Percentiles rank a stretch among this genome's conserved stretches.
phyloP scores from a whole-genome alignment of 805 yeast genomes.

The Saccharomycopsis vini region DNA sequence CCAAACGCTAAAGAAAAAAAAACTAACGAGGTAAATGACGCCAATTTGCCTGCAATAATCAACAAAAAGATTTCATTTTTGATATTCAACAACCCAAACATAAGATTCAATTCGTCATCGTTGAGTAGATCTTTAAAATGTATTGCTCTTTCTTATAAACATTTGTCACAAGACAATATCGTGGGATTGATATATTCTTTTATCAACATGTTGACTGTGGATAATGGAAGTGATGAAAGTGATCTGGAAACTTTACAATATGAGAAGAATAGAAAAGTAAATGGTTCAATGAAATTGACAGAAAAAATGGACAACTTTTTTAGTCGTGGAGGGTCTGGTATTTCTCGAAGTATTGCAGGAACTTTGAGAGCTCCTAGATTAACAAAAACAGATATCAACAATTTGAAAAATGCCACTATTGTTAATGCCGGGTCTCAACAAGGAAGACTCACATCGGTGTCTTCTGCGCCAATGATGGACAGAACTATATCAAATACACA shows the following conservation, averaged over 20 bases:
- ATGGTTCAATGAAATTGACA: background rate
- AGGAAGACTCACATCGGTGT: background rate
- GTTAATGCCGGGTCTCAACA: slow-evolving; percentile 1
- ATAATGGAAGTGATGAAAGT: slow-evolving; percentile 19
- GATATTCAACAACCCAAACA: slow-evolving; percentile 46
- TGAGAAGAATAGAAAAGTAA: background rate
- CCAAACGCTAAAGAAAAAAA: slow-evolving; percentile 27
- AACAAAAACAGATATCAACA: slow-evolving; percentile 2
- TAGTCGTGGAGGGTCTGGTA: slow-evolving; percentile 9
- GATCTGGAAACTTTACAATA: background rate
- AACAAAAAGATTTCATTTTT: slow-evolving; percentile 42
- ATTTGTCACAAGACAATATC: slow-evolving; percentile 69
- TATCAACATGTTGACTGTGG: slow-evolving; percentile 57
- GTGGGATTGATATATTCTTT: slow-evolving; percentile 80
- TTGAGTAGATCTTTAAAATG: slow-evolving; percentile 12
- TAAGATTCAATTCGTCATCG: slow-evolving; percentile 27
- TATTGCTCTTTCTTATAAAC: slow-evolving; percentile 56
- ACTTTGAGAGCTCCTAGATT: slow-evolving; percentile 1
- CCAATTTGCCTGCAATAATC: slow-evolving; percentile 41
- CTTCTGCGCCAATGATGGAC: background rate
- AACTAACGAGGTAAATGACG: slow-evolving; percentile 30
- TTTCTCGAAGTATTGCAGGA: slow-evolving; percentile 6
- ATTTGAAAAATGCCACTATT: background rate
- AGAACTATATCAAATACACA: background rate
- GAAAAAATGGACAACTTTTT: background rate